A percentile compares a stretch with the other conserved stretches of the same genome.
Evolutionary conservation across 2,329 filamentous ascomycete species (phyloP).

Genomic region (Cladophialophora chaetospira): DNA sequence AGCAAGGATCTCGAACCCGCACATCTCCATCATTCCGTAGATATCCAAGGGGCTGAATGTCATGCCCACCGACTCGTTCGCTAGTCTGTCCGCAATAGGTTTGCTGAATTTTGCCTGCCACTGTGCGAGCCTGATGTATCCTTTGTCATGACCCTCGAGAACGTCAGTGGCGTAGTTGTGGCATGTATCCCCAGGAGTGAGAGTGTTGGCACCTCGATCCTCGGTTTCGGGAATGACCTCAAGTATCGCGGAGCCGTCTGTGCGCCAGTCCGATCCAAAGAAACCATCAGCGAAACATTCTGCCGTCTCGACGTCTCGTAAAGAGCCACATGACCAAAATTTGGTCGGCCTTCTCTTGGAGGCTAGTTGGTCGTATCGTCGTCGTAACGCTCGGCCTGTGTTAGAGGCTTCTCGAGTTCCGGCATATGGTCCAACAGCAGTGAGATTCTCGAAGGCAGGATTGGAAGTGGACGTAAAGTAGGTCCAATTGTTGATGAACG

Average conservation of each 20-base stretch:
- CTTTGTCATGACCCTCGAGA: conserved; percentile 52
- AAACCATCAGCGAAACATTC: conserved; percentile 57
- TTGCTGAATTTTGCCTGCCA: conserved; percentile 54
- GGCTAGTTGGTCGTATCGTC: conserved; percentile 55
- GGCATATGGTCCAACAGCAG: conserved; percentile 58
- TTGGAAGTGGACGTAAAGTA: conserved; percentile 51
- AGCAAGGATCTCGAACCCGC: conserved; percentile 60
- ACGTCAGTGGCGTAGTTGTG: conserved; percentile 42
- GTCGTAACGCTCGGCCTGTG: conserved; percentile 56
- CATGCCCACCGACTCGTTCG: conserved; percentile 46
- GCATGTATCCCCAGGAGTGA: conserved; percentile 57
- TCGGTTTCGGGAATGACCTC: conserved; percentile 56
- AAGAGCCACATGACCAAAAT: conserved; percentile 59
- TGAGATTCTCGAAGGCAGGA: conserved; percentile 56
- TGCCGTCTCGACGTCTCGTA: conserved; percentile 59
- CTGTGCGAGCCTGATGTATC: conserved; percentile 48
- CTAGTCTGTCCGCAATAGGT: conserved; percentile 49
- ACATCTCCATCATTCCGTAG: conserved; percentile 59
- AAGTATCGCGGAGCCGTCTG: conserved; percentile 41
- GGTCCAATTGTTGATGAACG: conserved; percentile 57
- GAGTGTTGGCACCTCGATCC: conserved; percentile 55
- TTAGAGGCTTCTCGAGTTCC: conserved; percentile 57
- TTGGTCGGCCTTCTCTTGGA: conserved; percentile 38
- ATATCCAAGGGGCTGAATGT: conserved; percentile 51
- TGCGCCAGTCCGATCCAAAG: conserved; percentile 55